A percentile compares a stretch with the other conserved stretches of the same genome.
Evolutionary conservation across 2,329 filamentous ascomycete genomes (phyloP).

Genomic region (Colletotrichum orbiculare): DNA sequence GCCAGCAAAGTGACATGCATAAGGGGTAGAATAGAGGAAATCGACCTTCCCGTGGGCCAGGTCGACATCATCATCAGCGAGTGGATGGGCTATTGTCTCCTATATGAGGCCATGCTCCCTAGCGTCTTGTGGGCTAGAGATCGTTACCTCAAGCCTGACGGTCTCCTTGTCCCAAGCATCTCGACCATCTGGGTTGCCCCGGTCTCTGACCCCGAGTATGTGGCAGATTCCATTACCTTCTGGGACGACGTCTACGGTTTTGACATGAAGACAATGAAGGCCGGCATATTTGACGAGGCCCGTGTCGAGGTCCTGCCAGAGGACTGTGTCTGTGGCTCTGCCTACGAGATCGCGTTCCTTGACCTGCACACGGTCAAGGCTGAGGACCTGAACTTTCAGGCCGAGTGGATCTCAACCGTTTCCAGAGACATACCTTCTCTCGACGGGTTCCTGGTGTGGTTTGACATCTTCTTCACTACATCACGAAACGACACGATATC

Average conservation of each 20-base stretch:
- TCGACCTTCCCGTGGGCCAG: slow-evolving; percentile 78
- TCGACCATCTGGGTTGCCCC: slow-evolving; percentile 86
- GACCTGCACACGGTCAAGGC: slow-evolving; percentile 79
- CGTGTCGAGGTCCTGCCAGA: slow-evolving; percentile 78
- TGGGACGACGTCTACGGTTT: slow-evolving; percentile 97
- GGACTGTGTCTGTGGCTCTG: slow-evolving; percentile 67
- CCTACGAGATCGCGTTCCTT: slow-evolving; percentile 77
- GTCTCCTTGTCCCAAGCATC: slow-evolving; percentile 88
- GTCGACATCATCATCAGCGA: slow-evolving; percentile 97
- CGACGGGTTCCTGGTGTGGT: slow-evolving; percentile 94
- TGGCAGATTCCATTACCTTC: slow-evolving; percentile 82
- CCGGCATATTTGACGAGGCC: slow-evolving; percentile 84
- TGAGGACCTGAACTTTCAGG: slow-evolving; percentile 80
- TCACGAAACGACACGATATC: slow-evolving; percentile 63
- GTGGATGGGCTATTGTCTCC: slow-evolving; percentile 96
- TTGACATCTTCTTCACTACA: slow-evolving; percentile 90
- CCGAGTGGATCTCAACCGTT: slow-evolving; percentile 72
- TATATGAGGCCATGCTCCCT: slow-evolving; percentile 97
- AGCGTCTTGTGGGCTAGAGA: slow-evolving; percentile 91
- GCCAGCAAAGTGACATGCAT: slow-evolving; percentile 80
- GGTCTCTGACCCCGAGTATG: slow-evolving; percentile 79
- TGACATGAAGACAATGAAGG: slow-evolving; percentile 91
- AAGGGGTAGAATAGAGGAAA: slow-evolving; percentile 89
- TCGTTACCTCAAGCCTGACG: slow-evolving; percentile 82
- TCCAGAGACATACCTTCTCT: slow-evolving; percentile 72